Conservation (phyloP, 495 filamentous ascomycete species). For the Talaromyces nanjingensis region DNA sequence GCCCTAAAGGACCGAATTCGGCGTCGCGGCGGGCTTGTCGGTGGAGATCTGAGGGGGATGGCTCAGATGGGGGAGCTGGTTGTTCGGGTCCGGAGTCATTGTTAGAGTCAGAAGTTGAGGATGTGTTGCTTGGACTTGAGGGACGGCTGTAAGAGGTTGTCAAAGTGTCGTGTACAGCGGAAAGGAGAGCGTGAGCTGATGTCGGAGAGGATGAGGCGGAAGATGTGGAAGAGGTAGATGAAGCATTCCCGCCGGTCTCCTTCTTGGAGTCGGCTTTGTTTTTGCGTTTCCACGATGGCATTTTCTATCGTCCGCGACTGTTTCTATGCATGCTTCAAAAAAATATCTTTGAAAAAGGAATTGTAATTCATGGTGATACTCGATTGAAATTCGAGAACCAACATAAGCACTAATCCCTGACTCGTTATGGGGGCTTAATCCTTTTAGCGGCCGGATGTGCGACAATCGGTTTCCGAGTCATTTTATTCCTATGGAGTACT, state of each 20-base stretch:
- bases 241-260: conserved; percentile 5
- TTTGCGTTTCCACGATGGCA: conserved; percentile 25
- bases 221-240: not conserved
- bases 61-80: conserved; percentile 30
- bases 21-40: conserved; percentile 61
- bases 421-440: not conserved
- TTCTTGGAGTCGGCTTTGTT: conserved; percentile 13
- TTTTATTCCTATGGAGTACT: not conserved
- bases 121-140: not conserved
- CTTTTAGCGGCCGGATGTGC: not conserved
- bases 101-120: not conserved
- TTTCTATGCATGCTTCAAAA: not conserved
- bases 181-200: conserved; percentile 16
- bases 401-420: not conserved
- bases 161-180: conserved; percentile 13
- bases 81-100: not conserved
- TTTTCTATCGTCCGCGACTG: not conserved
- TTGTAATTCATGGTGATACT: not conserved
- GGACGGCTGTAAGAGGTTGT: conserved; percentile 1
- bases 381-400: not conserved
- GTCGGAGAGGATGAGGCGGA: not conserved
- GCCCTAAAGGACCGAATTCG: conserved; percentile 73
- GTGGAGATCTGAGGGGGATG: conserved; percentile 60
- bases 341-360: not conserved
- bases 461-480: not conserved